Evolutionary conservation across 1,284 basidiomycete genomes (phyloP), one percentile per base, ranked within the genome.

Genomic region (Agaricales sp.): DNA sequence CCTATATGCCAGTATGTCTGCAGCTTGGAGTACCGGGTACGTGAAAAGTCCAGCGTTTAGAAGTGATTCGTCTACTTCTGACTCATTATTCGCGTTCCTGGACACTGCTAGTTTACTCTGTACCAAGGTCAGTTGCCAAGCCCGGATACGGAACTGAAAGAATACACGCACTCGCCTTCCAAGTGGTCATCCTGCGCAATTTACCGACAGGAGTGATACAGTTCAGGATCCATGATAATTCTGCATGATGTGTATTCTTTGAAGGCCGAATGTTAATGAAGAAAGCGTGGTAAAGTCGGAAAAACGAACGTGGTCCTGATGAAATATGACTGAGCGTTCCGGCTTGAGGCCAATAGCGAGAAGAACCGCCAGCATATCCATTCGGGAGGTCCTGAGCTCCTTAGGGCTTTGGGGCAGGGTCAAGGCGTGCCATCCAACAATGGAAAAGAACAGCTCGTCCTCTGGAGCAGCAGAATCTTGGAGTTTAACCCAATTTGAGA

Each of bases 1-100:
- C 88, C 76, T 79, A 63, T 97, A 97, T 1, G 84, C 71, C 8
- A 97, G 69, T 46, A 98, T 87, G 59, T 98, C 95, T 1, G 93
- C 94, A 0, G 93, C 91, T 71, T 96, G 93, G 0, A 98, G 72
- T 2, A 96, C 82, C 0, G 94, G 95, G 63, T 97, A 97, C 0
- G 91, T 89, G 52, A 97, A 83, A 21, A 97, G 68, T 1, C 94
- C 94, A 0, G 85, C 75, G 51, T 91, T 87, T 1, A 97, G 74
- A 51, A 87, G 67, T 0, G 82, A 82, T 53, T 95, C 92, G 58
- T 91, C 82, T 3, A 93, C 73, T 54, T 91, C 83, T 4, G 81
- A 77, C 55, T 84, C 80, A 44, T 80, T 77, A 49, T 77, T 80
- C 2, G 85, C 80, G 58, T 92, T 88, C 38, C 83, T 74, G 2